Percentiles rank a stretch among this genome's conserved stretches.
Conservation (phyloP, 306 rosid species). For the Castanospermum australe region DNA sequence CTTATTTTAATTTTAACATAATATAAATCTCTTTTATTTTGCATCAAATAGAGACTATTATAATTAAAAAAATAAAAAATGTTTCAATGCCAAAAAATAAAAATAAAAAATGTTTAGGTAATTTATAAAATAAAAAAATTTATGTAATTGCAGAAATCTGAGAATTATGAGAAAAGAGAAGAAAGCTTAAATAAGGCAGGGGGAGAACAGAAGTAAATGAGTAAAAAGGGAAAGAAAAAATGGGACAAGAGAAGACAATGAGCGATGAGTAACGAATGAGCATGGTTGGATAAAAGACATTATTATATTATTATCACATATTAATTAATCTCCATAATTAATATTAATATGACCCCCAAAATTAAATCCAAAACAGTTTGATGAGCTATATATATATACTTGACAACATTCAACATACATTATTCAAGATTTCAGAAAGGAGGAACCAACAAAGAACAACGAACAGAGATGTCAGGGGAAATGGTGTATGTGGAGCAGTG, state of each 20-base stretch:
- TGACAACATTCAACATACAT: too few species aligned
- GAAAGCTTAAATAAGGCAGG: too few species aligned
- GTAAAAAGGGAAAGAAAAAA: not conserved
- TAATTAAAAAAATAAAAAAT: not conserved
- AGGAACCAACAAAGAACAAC: not conserved
- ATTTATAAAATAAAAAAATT: not conserved
- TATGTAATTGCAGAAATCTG: not conserved
- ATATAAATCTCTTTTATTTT: too few species aligned
- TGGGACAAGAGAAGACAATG: not conserved
- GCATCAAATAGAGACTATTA: too few species aligned
- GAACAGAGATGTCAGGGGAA: conserved; percentile 33
- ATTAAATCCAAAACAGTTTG: not conserved
- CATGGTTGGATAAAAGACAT: too few species aligned
- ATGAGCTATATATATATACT: not conserved
- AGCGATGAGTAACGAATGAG: too few species aligned
- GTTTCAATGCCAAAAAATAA: too few species aligned
- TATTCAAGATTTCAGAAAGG: not conserved
- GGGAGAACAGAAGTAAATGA: too few species aligned
- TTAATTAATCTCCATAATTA: too few species aligned
- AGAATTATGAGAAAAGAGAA: not conserved
- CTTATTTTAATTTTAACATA: too few species aligned
- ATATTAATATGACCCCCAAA: too few species aligned
- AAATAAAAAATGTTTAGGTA: not conserved
- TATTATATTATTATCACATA: too few species aligned
- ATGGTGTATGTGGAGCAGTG: conserved; percentile 40